Conservation (phyloP, 495 filamentous ascomycete genomes). For the Tuber borchii region DNA sequence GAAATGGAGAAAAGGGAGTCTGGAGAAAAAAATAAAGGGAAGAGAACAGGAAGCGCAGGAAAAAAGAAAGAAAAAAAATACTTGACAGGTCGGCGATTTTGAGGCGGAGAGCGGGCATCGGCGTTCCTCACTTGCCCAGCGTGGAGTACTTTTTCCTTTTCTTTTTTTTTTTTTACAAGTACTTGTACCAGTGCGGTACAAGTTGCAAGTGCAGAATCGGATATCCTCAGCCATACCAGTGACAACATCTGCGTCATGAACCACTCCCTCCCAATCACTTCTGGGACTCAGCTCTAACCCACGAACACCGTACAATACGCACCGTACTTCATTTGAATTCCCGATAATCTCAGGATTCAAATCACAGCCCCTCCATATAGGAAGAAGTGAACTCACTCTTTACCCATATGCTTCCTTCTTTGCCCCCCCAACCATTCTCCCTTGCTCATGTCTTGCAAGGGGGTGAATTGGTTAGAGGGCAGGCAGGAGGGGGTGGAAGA, state of each 20-base stretch:
- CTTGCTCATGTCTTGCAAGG: conserved; percentile 4
- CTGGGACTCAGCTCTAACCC: neutral
- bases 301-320: neutral
- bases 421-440: neutral
- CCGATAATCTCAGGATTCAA: neutral
- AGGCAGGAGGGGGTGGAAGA: neutral
- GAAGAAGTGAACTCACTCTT: neutral
- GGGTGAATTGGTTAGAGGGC: neutral
- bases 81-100: conserved; percentile 11
- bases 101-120: conserved; percentile 22
- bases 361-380: neutral
- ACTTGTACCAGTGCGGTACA: neutral
- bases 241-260: neutral
- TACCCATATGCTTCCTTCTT: neutral
- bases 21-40: neutral
- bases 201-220: neutral
- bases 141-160: conserved; percentile 3
- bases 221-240: neutral
- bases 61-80: neutral
- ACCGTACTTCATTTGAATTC: neutral
- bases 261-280: neutral
- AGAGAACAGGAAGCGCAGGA: neutral
- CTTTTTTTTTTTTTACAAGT: neutral
- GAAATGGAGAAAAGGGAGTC: neutral
- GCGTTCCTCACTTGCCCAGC: conserved; percentile 29